Base-by-base conservation (phyloP, 2,329 filamentous ascomycete genomes). In the Amesomyces nigricolor region DNA sequence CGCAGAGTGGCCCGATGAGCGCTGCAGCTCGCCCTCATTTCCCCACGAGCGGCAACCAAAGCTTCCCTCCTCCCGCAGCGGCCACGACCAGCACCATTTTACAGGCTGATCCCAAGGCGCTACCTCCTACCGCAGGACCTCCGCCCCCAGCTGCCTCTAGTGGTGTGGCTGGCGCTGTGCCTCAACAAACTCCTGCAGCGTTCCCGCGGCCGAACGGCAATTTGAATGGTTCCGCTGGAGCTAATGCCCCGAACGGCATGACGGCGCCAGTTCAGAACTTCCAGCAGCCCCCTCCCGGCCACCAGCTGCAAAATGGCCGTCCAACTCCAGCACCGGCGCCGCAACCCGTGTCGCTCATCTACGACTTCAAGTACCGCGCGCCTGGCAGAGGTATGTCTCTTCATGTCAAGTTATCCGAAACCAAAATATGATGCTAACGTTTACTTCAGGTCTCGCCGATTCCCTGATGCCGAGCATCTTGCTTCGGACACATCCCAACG, bases 401-500 rank as follows among this genome's bases (percentile, higher is more conserved):
- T 14, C 3, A 5, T 5, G 22, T 9, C 22, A 45, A n/a, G 4
- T 42, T 26, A 26, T 26, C 22, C 39, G 22, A 9, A 44, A 22
- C 11, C 10, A 45, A 22, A 45, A 29, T 29, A 29, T 48, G 29
- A 66, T 69, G 61, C 73, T 51, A 57, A 51, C 32, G 2, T 17
- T 11, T 4, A 54, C 0, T 6, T 43, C 47, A 83, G 79, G 74
- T 60, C 62, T 76, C 44, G 69, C 76, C 37, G 79, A 88, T 68
- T 85, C 87, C 26, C 75, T 92, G 43, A 79, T 92, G 48, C 80
- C 79, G 4, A 83, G 80, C 51, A 73, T 92, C 22, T 81, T 78
- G 39, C 73, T 91, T 14, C 77, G 79, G 54, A 86, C 86, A 7
- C 87, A 92, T 65, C 85, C 87, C 1, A 78, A 78, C 10, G 75